Conservation (phyloP, 2,329 filamentous ascomycete species). For the Tricladium varicosporioides region DNA sequence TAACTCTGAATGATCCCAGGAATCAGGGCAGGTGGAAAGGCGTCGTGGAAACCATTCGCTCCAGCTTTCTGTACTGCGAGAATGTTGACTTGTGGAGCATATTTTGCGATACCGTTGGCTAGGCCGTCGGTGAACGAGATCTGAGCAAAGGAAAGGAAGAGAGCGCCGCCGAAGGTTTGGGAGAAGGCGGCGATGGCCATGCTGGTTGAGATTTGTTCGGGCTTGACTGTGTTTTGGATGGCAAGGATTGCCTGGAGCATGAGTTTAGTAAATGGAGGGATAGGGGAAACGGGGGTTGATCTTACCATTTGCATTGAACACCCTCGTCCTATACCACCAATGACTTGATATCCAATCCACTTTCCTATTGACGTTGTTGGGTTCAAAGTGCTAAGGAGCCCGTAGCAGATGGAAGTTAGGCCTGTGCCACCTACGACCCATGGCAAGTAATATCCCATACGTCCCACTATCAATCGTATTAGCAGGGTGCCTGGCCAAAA, state of each 20-base stretch:
- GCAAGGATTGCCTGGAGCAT: slow-evolving; percentile 30
- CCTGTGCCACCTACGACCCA: slow-evolving; percentile 30
- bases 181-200: slow-evolving; percentile 36
- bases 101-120: slow-evolving; percentile 30
- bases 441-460: slow-evolving; percentile 36
- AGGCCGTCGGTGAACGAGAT: slow-evolving; percentile 28
- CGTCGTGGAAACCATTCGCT: slow-evolving; percentile 38
- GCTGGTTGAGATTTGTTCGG: slow-evolving; percentile 32
- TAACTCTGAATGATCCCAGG: slow-evolving; percentile 41
- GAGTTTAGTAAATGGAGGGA: neutral
- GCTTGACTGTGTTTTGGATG: slow-evolving; percentile 32
- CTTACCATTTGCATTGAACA: slow-evolving; percentile 26
- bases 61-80: slow-evolving; percentile 39
- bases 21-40: slow-evolving; percentile 35
- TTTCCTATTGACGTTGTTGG: slow-evolving; percentile 15
- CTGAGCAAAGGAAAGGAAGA: slow-evolving; percentile 33
- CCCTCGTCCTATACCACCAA: slow-evolving; percentile 26
- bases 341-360: slow-evolving; percentile 31
- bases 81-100: slow-evolving; percentile 35
- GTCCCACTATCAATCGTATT: slow-evolving; percentile 14
- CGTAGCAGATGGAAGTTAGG: slow-evolving; percentile 32
- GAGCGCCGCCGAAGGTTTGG: slow-evolving; percentile 32
- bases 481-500: neutral
- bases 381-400: slow-evolving; percentile 34
- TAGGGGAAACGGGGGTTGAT: neutral